phyloP scores from a whole-genome alignment of 768 basidiomycete genomes.

The Sporobolomyces roseus region DNA sequence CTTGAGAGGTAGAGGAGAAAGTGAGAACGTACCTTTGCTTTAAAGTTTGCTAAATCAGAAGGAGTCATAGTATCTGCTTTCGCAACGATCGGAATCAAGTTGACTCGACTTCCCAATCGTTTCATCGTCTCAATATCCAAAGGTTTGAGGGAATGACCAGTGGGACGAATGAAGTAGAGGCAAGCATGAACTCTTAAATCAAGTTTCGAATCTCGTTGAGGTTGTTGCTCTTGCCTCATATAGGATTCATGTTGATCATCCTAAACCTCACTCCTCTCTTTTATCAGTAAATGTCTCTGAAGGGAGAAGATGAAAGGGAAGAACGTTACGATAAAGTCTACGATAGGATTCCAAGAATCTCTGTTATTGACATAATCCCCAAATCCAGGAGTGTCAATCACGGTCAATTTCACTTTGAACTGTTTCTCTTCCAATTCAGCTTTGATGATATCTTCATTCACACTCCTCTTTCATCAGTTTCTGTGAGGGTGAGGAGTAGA shows the following conservation, averaged over 20 bases:
- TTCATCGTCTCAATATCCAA: conserved; percentile 99
- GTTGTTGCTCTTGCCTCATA: conserved; percentile 87
- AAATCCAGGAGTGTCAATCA: conserved; percentile 98
- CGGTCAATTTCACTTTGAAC: conserved; percentile 98
- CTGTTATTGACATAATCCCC: conserved; percentile 99
- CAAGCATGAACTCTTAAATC: conserved; percentile 96
- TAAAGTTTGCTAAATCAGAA: conserved; percentile 83
- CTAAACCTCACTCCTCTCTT: conserved; percentile 11
- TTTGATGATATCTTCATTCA: conserved; percentile 78
- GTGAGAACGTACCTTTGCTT: conserved; percentile 68
- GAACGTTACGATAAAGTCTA: conserved; percentile 73
- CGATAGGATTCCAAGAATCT: conserved; percentile 95
- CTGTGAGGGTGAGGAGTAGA: neutral
- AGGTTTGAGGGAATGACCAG: conserved; percentile 93
- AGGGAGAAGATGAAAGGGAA: conserved; percentile 18
- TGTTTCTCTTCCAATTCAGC: conserved; percentile 98
- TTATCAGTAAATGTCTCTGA: neutral
- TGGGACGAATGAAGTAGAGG: conserved; percentile 91
- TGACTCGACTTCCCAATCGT: conserved; percentile 93
- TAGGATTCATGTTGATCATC: conserved; percentile 53
- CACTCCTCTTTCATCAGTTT: neutral
- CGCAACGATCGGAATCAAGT: conserved; percentile 93
- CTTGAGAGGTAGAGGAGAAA: neutral
- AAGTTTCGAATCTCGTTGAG: conserved; percentile 86
- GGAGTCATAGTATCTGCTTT: conserved; percentile 98